Evolutionary conservation across 352 stramenopile species (phyloP).

Genomic region (Pseudoperonospora humuli): DNA sequence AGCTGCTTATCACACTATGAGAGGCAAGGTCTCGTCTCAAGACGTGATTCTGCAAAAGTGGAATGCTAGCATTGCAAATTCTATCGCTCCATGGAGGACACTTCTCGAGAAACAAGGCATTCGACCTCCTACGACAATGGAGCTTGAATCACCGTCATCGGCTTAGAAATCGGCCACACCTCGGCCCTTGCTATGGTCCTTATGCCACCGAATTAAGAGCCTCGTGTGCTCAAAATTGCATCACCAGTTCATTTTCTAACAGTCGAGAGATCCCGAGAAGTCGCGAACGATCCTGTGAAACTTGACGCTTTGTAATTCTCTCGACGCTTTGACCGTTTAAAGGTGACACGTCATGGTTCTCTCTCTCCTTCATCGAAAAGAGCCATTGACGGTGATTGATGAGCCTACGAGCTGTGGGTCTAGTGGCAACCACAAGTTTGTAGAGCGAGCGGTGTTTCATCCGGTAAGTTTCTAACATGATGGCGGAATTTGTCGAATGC

Average conservation of each 20-base stretch:
- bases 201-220: no score
- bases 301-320: constrained; percentile 10
- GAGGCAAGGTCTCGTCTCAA: constrained; percentile 3
- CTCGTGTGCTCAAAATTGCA: no score
- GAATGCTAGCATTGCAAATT: constrained; percentile 21
- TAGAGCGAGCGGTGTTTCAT: constrained; percentile 26
- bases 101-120: constrained; percentile 27
- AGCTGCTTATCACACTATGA: constrained; percentile 20
- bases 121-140: constrained; percentile 19
- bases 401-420: constrained; percentile 7
- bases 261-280: no score
- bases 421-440: constrained; percentile 7
- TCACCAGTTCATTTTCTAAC: no score
- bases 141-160: constrained; percentile 6
- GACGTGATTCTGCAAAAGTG: constrained; percentile 23
- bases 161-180: no score
- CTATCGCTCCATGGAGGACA: constrained; percentile 26
- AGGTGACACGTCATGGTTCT: no score
- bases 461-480: constrained; percentile 10
- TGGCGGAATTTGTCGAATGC: not conserved
- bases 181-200: no score
- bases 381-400: constrained; percentile 21
- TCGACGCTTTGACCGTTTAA: no score
- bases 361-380: constrained; percentile 17
- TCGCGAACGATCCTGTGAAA: constrained; percentile 8